These are phyloP conservation scores for Peronospora farinosa DNA, from an alignment of 352 stramenopile species.

Conservation along the genomic window DNA sequence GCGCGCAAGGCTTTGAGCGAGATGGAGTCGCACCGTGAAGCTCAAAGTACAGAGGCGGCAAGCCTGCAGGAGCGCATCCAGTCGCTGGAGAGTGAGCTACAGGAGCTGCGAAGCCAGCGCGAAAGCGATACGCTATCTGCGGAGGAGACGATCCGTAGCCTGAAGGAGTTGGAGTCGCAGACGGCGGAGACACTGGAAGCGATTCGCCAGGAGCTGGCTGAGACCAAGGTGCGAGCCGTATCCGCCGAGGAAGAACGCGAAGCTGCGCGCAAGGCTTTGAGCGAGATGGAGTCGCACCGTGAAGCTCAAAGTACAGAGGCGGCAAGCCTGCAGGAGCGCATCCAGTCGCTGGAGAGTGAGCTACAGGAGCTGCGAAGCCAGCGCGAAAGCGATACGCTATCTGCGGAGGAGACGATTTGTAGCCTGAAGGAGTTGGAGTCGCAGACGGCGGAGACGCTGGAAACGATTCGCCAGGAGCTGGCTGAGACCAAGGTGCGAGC, in stretches of 20 bases:
- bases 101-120: conserved; percentile 20
- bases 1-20: conserved; percentile 10
- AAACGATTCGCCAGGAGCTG: conserved; percentile 21
- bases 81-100: conserved; percentile 20
- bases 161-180: conserved; percentile 18
- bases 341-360: conserved; percentile 18
- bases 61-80: conserved; percentile 6
- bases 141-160: conserved; percentile 17
- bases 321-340: conserved; percentile 3
- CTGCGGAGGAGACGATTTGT: conserved; percentile 18
- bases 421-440: conserved; percentile 20
- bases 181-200: conserved; percentile 10
- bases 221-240: conserved; percentile 13
- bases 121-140: conserved; percentile 13
- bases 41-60: not conserved
- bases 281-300: conserved; percentile 13
- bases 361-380: conserved; percentile 22
- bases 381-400: conserved; percentile 12
- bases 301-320: conserved; percentile 14
- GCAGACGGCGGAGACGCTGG: conserved; percentile 10
- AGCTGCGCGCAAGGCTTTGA: conserved; percentile 11
- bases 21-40: conserved; percentile 9
- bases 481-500: conserved; percentile 14
- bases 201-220: conserved; percentile 19
- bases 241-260: conserved; percentile 19